A percentile compares a stretch with the other conserved stretches of the same genome.
These are phyloP conservation scores for Solanum ahanhuiri DNA, from an alignment of 257 asterid genomes.

Conservation along the genomic window DNA sequence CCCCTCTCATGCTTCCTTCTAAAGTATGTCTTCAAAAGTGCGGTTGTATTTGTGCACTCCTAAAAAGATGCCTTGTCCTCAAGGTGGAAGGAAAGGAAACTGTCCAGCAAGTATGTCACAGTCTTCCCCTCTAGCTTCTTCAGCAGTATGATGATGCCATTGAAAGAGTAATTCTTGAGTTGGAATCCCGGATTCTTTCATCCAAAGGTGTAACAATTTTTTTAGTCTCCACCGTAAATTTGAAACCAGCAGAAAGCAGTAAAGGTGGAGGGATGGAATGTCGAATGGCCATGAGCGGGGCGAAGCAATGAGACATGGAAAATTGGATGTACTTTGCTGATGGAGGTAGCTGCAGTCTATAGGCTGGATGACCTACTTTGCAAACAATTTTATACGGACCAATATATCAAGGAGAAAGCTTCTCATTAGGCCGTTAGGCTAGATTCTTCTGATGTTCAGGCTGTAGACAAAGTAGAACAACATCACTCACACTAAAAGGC, in stretches of 20 bases:
- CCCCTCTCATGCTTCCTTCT: not conserved
- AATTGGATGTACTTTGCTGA: not conserved
- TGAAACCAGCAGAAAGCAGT: not conserved
- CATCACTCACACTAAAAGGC: not conserved
- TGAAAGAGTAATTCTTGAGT: not conserved
- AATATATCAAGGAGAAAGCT: not conserved
- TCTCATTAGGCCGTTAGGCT: not conserved
- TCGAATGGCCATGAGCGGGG: not conserved
- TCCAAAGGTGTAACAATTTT: not conserved
- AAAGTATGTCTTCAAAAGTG: not conserved
- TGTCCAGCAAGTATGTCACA: not conserved
- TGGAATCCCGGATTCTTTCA: not conserved
- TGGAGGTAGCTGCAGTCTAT: not conserved
- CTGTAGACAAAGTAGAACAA: not conserved
- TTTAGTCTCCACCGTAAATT: not conserved
- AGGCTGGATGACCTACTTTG: not conserved
- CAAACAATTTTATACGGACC: not conserved
- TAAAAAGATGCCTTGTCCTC: not conserved
- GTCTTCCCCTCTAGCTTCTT: conserved; percentile 1
- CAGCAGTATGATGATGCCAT: not conserved
- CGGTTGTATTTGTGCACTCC: not conserved
- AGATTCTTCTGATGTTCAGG: not conserved
- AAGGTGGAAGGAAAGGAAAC: not conserved
- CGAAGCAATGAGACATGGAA: not conserved
- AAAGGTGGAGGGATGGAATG: not conserved